A percentile compares a stretch with the other conserved stretches of the same genome.
Evolutionary conservation across 495 filamentous ascomycete species (phyloP).

Genomic region (Letharia columbiana): DNA sequence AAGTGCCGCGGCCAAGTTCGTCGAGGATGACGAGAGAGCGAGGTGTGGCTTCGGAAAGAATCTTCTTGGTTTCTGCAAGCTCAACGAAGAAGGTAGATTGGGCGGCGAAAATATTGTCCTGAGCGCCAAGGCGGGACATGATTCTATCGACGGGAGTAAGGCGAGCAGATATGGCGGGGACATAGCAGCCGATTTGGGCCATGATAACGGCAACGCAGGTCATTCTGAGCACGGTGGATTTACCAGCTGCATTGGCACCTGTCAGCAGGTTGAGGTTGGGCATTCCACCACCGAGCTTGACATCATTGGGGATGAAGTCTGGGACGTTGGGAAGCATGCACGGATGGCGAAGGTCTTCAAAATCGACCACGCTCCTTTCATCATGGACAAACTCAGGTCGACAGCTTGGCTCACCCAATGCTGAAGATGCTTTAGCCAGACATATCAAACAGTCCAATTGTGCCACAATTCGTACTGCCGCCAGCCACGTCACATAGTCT

Average conservation of each 20-base stretch:
- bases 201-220: conserved; percentile 95
- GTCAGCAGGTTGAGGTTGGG: conserved; percentile 88
- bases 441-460: conserved; percentile 94
- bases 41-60: conserved; percentile 87
- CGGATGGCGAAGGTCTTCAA: conserved; percentile 86
- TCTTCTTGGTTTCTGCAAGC: conserved; percentile 96
- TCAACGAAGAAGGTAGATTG: conserved; percentile 99
- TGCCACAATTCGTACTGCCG: conserved; percentile 74
- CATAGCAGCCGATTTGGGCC: conserved; percentile 95
- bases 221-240: conserved; percentile 97
- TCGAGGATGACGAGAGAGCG: conserved; percentile 96
- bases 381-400: conserved; percentile 78
- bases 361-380: conserved; percentile 78
- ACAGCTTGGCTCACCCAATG: conserved; percentile 79
- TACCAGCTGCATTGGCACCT: conserved; percentile 94
- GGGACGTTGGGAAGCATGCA: conserved; percentile 81
- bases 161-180: conserved; percentile 74
- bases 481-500: conserved; percentile 80
- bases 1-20: conserved; percentile 91
- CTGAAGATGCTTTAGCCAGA: conserved; percentile 75
- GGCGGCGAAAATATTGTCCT: conserved; percentile 98
- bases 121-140: conserved; percentile 96
- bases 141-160: conserved; percentile 92
- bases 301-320: conserved; percentile 96
- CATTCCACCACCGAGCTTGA: conserved; percentile 68